Base-by-base conservation (phyloP, 179 eudicot genomes). In the Silene coronaria region DNA sequence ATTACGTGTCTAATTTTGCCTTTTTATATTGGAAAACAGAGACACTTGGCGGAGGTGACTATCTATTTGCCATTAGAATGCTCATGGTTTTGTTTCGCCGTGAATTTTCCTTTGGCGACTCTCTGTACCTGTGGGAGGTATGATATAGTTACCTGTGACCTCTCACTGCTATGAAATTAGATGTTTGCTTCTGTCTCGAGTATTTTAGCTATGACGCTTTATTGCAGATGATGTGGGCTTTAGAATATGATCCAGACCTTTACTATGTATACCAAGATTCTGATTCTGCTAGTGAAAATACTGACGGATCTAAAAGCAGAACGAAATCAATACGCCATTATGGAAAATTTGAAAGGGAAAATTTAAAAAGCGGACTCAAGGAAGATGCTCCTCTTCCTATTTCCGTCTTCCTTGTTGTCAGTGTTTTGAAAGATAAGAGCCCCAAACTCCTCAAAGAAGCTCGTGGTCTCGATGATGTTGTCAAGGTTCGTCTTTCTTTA, bases 121-220 rank as follows among this genome's bases (percentile, higher is more conserved):
- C 97, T 51, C 83, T 95, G 72, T 93, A 95, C 85, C 97, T 95
- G 60, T 95, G 99, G 99, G 99, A 95, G 99, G 99, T 95, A 92
- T 78, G 78, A 21, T 13, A 53, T 75, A 14, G 60, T 65, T 58
- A 23, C 38, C 55, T 14, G 48, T 66, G 61, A 46, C 60, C 55
- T 53, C 38, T 28, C 28, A 24, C 0, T 64, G 42, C 17, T 28
- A 36, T 69, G 61, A 73, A 27, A 34, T 27, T 75, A 17, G n/a
- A 11, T 36, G 58, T 53, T 53, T 63, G 14, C 22, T 55, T 55
- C 19, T n/a, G 59, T 55, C 59, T 55, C 19, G n/a, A n/a, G n/a
- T 12, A 9, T 55, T 55, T n/a, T 55, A 16, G 59, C 57, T 48
- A 27, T 17, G 22, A 16, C 6, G 60, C 6, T 71, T 59, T 24